phyloP scores from a whole-genome alignment of 345 rosid genomes.

The Kandelia obovata region DNA sequence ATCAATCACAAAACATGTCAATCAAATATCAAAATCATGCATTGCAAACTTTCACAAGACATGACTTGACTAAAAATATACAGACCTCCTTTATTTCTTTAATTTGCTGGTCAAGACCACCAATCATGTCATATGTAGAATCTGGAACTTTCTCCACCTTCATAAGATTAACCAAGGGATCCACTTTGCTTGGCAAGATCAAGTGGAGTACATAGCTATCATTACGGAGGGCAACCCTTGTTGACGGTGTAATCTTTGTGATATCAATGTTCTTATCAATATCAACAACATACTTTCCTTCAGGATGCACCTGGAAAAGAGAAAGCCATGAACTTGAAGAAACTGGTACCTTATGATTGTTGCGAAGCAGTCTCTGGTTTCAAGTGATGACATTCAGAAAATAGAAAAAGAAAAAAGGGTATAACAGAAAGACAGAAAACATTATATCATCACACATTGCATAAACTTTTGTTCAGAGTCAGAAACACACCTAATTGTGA shows the following conservation, averaged over 20 bases:
- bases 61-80: background rate
- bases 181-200: constrained; percentile 88
- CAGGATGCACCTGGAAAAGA: constrained; percentile 86
- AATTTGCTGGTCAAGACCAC: constrained; percentile 96
- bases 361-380: background rate
- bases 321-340: background rate
- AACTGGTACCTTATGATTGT: background rate
- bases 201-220: constrained; percentile 98
- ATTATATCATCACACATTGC: no score
- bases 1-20: no score
- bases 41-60: no score
- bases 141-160: constrained; percentile 98
- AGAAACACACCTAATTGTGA: no score
- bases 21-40: no score
- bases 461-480: no score
- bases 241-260: constrained; percentile 86
- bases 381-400: background rate
- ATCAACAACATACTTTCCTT: constrained; percentile 97
- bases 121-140: constrained; percentile 99
- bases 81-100: constrained; percentile 95
- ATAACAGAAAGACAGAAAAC: no score
- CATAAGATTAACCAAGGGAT: constrained; percentile 98
- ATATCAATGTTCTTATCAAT: constrained; percentile 91
- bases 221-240: constrained; percentile 96
- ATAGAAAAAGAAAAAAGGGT: background rate